Evolutionary conservation across 345 rosid genomes (phyloP).

Genomic region (Eucalyptus cloeziana): DNA sequence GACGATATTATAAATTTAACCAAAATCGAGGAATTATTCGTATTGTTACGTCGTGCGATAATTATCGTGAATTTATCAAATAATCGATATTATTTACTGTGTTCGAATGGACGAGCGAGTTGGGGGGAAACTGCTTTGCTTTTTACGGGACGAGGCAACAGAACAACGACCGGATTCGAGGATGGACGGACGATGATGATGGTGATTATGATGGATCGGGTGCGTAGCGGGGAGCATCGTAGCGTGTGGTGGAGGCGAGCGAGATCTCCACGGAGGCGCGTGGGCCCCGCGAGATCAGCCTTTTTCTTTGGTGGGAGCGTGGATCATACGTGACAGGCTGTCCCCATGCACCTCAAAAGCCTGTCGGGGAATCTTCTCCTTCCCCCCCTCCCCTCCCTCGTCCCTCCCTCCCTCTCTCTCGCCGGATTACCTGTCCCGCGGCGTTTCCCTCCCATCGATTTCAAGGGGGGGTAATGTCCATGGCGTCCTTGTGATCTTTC

Average conservation of each 20-base stretch:
- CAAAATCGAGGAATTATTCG: accelerated
- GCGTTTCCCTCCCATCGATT: not conserved
- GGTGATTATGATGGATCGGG: not conserved
- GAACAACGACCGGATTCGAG: not conserved
- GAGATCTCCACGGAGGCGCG: not conserved
- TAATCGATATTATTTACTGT: not conserved
- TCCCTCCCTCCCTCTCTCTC: not conserved
- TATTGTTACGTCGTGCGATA: not conserved
- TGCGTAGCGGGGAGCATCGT: not conserved
- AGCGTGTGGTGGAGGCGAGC: not conserved
- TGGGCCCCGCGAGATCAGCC: not conserved
- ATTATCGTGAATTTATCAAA: not conserved
- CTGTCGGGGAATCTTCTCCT: constrained; percentile 5
- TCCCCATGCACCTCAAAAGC: not conserved
- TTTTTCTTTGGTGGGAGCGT: not conserved
- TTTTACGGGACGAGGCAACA: not conserved
- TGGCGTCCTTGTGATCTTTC: not conserved
- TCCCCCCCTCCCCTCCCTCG: too few relatives aligned
- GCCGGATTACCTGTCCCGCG: not conserved
- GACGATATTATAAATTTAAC: too few relatives aligned
- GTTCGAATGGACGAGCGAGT: not conserved
- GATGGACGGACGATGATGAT: not conserved
- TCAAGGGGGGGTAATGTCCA: not conserved
- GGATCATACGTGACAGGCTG: not conserved
- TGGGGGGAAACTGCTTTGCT: not conserved